These are phyloP conservation scores for Rhynchospora pubera DNA, from an alignment of 176 grass and related monocot species.

Conservation along the genomic window DNA sequence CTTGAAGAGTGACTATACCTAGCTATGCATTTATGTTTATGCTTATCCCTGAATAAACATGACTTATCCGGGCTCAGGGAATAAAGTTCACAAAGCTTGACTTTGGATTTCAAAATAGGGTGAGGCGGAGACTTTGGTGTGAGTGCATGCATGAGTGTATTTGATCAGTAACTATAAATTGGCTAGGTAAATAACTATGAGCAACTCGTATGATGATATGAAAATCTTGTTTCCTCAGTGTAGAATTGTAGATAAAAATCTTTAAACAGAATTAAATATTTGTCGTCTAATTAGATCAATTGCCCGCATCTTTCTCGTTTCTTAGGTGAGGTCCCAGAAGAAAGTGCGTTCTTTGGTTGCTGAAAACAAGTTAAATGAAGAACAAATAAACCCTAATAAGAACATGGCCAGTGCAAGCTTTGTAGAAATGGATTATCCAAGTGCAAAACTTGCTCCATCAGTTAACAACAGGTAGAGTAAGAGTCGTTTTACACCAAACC, in stretches of 20 bases:
- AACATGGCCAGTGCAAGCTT: background rate
- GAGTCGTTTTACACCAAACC: background rate
- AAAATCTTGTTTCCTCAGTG: background rate
- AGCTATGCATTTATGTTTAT: too few species aligned
- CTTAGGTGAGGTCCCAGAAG: constrained; percentile 5
- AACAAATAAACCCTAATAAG: constrained; percentile 9
- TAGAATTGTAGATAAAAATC: background rate
- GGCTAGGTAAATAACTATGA: background rate
- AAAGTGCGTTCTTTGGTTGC: constrained; percentile 9
- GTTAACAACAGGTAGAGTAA: constrained; percentile 21
- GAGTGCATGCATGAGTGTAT: background rate
- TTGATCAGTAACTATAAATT: background rate
- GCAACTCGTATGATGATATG: background rate
- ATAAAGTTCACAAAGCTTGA: background rate
- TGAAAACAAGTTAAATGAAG: constrained; percentile 13
- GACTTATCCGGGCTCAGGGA: background rate
- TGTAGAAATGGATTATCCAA: constrained; percentile 17
- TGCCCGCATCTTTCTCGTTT: background rate
- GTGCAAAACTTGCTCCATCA: constrained; percentile 20
- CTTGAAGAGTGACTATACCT: too few species aligned
- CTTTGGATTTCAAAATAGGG: background rate
- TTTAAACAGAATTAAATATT: background rate
- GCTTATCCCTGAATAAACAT: background rate
- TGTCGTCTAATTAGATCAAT: background rate
- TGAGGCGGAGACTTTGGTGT: background rate